Conservation (phyloP, 2,329 filamentous ascomycete species). For the Botryotinia convoluta region DNA sequence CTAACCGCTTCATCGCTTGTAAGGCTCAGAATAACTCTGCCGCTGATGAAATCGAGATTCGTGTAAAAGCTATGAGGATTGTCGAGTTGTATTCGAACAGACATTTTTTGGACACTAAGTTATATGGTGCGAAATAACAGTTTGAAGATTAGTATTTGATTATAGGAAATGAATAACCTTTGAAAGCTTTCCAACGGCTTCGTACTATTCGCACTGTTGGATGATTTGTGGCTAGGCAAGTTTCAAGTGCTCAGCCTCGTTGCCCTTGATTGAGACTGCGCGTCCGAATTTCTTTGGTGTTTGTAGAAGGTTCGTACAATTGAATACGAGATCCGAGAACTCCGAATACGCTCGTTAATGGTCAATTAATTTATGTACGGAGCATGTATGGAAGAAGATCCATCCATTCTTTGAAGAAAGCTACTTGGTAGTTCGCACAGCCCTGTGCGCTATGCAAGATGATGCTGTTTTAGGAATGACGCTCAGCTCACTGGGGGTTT, state of each 20-base stretch:
- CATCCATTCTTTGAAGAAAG: not conserved
- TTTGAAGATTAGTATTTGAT: conserved; percentile 1
- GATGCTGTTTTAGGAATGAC: conserved; percentile 5
- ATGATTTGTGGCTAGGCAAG: conserved; percentile 6
- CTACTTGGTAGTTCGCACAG: not conserved
- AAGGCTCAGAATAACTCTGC: conserved; percentile 55
- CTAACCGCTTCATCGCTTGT: conserved; percentile 68
- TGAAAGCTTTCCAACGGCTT: not conserved
- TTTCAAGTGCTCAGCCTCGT: conserved; percentile 20
- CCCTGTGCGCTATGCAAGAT: not conserved
- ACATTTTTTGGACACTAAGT: conserved; percentile 51
- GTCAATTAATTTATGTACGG: not conserved
- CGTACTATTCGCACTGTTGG: not conserved
- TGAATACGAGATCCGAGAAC: conserved; percentile 1
- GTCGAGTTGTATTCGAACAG: conserved; percentile 65
- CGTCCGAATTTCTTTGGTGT: not conserved
- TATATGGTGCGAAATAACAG: not conserved
- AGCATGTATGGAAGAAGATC: not conserved
- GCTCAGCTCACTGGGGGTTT: conserved; percentile 1
- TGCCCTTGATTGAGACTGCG: not conserved
- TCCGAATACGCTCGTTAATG: not conserved
- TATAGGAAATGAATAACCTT: not conserved
- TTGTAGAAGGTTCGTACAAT: not conserved
- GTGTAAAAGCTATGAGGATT: conserved; percentile 71
- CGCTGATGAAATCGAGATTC: conserved; percentile 72